Evolutionary conservation across 371 early-diverging fungal genomes (phyloP).

Genomic region (Haplosporangium sp.): DNA sequence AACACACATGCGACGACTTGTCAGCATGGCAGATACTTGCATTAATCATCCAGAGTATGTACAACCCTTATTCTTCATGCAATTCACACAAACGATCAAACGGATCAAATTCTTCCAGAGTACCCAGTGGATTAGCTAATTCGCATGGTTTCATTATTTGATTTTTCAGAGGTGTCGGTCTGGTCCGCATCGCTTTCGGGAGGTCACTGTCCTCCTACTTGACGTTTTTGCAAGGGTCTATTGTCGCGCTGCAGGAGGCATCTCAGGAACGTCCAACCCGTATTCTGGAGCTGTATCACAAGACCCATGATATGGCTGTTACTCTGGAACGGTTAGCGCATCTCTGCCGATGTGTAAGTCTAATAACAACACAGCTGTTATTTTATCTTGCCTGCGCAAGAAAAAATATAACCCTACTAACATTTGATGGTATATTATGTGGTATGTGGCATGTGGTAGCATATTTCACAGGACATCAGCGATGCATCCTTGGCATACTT

Average conservation of each 20-base stretch:
- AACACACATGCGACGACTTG: slow-evolving; percentile 54
- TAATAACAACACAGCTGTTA: neutral
- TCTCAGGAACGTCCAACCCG: slow-evolving; percentile 15
- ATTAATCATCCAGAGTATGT: slow-evolving; percentile 55
- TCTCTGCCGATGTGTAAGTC: slow-evolving; percentile 47
- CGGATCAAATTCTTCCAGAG: no score
- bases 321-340: slow-evolving; percentile 41
- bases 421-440: neutral
- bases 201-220: slow-evolving; percentile 58
- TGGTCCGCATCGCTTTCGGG: slow-evolving; percentile 62
- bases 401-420: neutral
- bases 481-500: slow-evolving; percentile 7
- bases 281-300: slow-evolving; percentile 56
- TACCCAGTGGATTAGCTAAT: neutral
- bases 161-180: slow-evolving; percentile 55
- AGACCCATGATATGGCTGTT: slow-evolving; percentile 30
- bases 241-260: slow-evolving; percentile 45
- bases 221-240: slow-evolving; percentile 55
- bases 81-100: no score
- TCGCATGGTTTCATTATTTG: neutral
- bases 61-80: no score
- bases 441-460: slow-evolving; percentile 4
- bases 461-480: slow-evolving; percentile 12
- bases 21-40: slow-evolving; percentile 51
- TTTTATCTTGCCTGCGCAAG: no score